These are phyloP conservation scores for Lecanicillium sp. DNA, from an alignment of 2,329 filamentous ascomycete genomes.

Conservation along the genomic window DNA sequence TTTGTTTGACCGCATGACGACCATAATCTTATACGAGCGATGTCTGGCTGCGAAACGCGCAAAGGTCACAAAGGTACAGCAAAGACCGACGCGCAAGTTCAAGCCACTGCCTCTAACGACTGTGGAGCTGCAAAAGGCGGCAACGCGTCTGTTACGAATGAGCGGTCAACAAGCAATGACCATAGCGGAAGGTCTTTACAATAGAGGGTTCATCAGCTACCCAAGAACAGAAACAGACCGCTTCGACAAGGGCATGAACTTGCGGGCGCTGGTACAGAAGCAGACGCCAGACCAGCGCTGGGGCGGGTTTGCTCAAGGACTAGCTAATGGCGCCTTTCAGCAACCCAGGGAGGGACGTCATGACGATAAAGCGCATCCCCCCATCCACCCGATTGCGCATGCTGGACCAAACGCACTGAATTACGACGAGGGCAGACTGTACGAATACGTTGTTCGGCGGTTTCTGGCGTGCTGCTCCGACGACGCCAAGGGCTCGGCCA, in stretches of 20 bases:
- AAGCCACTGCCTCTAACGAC: slow-evolving; percentile 90
- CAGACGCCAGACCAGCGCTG: slow-evolving; percentile 70
- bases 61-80: slow-evolving; percentile 75
- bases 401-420: slow-evolving; percentile 57
- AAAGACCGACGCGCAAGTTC: slow-evolving; percentile 90
- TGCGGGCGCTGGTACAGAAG: slow-evolving; percentile 72
- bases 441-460: slow-evolving; percentile 85
- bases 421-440: slow-evolving; percentile 66
- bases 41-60: slow-evolving; percentile 72
- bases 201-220: slow-evolving; percentile 94
- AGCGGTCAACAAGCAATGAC: slow-evolving; percentile 86
- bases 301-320: slow-evolving; percentile 70
- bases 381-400: slow-evolving; percentile 92
- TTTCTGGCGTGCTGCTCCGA: slow-evolving; percentile 96
- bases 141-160: slow-evolving; percentile 82
- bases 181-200: slow-evolving; percentile 80
- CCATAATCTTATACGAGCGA: slow-evolving; percentile 75
- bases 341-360: slow-evolving; percentile 76
- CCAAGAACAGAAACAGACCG: slow-evolving; percentile 95
- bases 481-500: slow-evolving; percentile 80
- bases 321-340: slow-evolving; percentile 69
- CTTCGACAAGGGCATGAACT: slow-evolving; percentile 84
- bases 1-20: slow-evolving; percentile 80
- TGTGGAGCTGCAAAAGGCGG: slow-evolving; percentile 93
- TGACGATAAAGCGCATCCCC: slow-evolving; percentile 95